phyloP scores from a whole-genome alignment of 805 yeast genomes.

The Priceomyces medius region DNA sequence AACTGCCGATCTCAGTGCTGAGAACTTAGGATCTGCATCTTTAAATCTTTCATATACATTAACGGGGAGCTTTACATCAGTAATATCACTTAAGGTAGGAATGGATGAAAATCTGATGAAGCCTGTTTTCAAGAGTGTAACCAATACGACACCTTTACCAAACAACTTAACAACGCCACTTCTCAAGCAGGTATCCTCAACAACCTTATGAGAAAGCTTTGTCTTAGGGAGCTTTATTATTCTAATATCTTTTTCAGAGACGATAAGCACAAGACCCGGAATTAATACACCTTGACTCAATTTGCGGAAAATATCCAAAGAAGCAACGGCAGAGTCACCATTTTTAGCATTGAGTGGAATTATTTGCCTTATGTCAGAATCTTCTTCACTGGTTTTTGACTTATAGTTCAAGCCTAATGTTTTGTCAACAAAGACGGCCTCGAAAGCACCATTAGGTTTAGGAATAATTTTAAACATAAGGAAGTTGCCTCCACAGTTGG shows the following conservation, averaged over 20 bases:
- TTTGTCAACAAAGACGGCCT: constrained; percentile 50
- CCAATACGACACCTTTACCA: constrained; percentile 47
- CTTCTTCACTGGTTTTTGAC: constrained; percentile 40
- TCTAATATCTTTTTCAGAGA: constrained; percentile 61
- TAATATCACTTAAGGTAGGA: constrained; percentile 63
- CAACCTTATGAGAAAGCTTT: constrained; percentile 62
- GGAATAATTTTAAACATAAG: constrained; percentile 66
- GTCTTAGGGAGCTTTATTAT: constrained; percentile 59
- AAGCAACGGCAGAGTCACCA: constrained; percentile 69
- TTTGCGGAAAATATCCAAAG: constrained; percentile 52
- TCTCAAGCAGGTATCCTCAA: constrained; percentile 46
- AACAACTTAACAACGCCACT: constrained; percentile 51
- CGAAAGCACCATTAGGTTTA: constrained; percentile 56
- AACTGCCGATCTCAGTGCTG: constrained; percentile 24
- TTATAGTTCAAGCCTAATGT: constrained; percentile 37
- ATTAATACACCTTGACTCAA: constrained; percentile 59
- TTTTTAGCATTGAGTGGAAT: constrained; percentile 55
- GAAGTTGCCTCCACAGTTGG: constrained; percentile 68
- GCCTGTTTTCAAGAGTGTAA: constrained; percentile 46
- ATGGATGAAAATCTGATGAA: constrained; percentile 49
- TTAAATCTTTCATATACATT: constrained; percentile 26
- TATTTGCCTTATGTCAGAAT: constrained; percentile 52
- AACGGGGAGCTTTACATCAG: constrained; percentile 39
- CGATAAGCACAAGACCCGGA: constrained; percentile 60
- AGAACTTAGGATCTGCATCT: constrained; percentile 12